Base-by-base conservation (phyloP, 108 stramenopile genomes). In the Nitzschia palea region DNA sequence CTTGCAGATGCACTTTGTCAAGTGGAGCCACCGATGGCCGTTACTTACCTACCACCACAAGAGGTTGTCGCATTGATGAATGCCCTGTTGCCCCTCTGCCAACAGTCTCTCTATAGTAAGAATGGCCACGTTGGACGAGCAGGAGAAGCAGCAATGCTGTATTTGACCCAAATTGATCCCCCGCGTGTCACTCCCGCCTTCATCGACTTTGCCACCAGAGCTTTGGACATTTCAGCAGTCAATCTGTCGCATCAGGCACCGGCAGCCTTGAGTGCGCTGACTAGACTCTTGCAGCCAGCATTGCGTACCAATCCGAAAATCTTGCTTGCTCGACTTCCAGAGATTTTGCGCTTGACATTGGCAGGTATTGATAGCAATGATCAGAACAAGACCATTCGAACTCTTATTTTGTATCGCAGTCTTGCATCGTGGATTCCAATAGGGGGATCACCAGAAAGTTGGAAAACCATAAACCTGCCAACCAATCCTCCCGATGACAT, bases 351-450 rank as follows among this genome's bases (percentile, higher is more conserved):
- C 17, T 56, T 93, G 22, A 80, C 82, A 57, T 70, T 96, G 71
- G 88, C 90, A 6, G 95, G 95, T n/a, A 86, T 96, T 33, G 95
- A 96, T 57, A 83, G 90, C 65, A 93, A 93, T 52, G 95, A 96
- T 67, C 87, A 91, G 70, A 86, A 90, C 77, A 96, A 96, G 59
- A 91, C 87, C 0, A 80, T 89, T 56, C 74, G 88, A 15, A 95
- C 94, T 1, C 73, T 95, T 10, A 88, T 93, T 60, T 79, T 91
- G 62, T 95, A 95, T 65, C 73, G 89, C 27, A 87, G 76, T 45
- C 44, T 95, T 33, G 70, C 85, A 23, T 87, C 89, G 56, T 95
- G 94, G 94, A 64, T 95, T 55, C 94, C 94, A 9, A 74, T 90
- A 12, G 91, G 91, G 22, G 69, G 66, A 2, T 25, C 58, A 37